Base-by-base conservation (phyloP, 345 rosid genomes). In the Eucalyptus pauciflora region DNA sequence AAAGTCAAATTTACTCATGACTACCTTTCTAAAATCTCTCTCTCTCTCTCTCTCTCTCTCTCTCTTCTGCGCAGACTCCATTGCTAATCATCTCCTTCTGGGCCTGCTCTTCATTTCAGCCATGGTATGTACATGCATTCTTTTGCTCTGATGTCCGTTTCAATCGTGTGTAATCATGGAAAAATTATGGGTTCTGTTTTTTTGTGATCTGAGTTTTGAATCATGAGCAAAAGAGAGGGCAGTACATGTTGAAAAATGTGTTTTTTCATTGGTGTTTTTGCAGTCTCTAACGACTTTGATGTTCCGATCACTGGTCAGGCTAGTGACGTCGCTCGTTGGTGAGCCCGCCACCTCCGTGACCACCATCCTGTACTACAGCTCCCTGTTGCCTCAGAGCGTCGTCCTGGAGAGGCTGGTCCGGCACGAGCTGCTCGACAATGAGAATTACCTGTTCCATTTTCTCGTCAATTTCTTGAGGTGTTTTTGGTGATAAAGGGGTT, bases 381-480 rank as follows among this genome's bases (percentile, higher is more conserved):
- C 92, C 50, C 93, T 93, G 85, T 91, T 95, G 27, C 96, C 96
- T 20, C 94, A 89, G 52, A 93, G 89, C 88, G 41, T 87, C 17
- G 45, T 88, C 13, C 91, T 92, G 91, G 88, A 90, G 62, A 90
- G 94, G 88, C 49, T 93, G 87, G 94, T 95, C 46, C 93, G 91
- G 31, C 94, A 80, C 50, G 92, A 93, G 5, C 52, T 95, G 89
- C 93, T 94, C 41, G 89, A 93, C 58, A 90, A 8, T 1, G 93
- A 91, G 8, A 94, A 94, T 52, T 92, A 94, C 87, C 48, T 94
- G 52, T 94, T 95, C 89, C 94, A 94, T 91, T 94, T 94, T 10
- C 89, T 95, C 49, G 49, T 94, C 89, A 93, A 92, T 89, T 91
- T 93, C 89, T 89, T 95, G 91, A 89, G 95, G 64, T 95, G 96